Evolutionary conservation across 2,329 filamentous ascomycete genomes (phyloP).

Genomic region (Setomelanomma holmii): DNA sequence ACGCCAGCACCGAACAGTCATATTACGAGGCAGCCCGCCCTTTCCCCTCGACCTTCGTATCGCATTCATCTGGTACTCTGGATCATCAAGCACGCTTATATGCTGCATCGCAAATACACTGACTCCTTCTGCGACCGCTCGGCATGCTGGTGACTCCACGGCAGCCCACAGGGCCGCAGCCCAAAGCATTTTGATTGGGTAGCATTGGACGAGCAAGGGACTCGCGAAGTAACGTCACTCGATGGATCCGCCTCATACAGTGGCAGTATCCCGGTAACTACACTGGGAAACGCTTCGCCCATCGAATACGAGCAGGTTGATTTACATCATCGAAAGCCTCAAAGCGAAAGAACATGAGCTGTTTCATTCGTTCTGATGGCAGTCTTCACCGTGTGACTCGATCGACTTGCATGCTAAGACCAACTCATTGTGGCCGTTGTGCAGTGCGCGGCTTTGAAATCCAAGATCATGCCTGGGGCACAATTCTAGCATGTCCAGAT

Average conservation of each 20-base stretch:
- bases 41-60: not conserved
- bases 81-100: not conserved
- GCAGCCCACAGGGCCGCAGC: slow-evolving; percentile 6
- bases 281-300: too few relatives aligned
- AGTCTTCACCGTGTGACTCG: not conserved
- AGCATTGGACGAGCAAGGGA: slow-evolving; percentile 13
- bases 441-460: not conserved
- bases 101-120: not conserved
- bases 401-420: not conserved
- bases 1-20: not conserved
- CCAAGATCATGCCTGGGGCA: not conserved
- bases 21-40: not conserved
- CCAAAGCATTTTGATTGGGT: slow-evolving; percentile 25
- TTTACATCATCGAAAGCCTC: too few relatives aligned
- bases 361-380: too few relatives aligned
- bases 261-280: too few relatives aligned
- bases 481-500: too few relatives aligned
- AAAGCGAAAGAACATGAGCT: too few relatives aligned
- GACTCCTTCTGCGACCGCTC: not conserved
- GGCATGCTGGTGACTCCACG: not conserved
- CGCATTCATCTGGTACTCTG: not conserved
- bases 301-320: too few relatives aligned
- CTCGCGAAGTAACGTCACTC: not conserved
- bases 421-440: not conserved
- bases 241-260: not conserved